A percentile compares a stretch with the other conserved stretches of the same genome.
Evolutionary conservation across 495 filamentous ascomycete genomes (phyloP).

Genomic region (Choiromyces venosus): DNA sequence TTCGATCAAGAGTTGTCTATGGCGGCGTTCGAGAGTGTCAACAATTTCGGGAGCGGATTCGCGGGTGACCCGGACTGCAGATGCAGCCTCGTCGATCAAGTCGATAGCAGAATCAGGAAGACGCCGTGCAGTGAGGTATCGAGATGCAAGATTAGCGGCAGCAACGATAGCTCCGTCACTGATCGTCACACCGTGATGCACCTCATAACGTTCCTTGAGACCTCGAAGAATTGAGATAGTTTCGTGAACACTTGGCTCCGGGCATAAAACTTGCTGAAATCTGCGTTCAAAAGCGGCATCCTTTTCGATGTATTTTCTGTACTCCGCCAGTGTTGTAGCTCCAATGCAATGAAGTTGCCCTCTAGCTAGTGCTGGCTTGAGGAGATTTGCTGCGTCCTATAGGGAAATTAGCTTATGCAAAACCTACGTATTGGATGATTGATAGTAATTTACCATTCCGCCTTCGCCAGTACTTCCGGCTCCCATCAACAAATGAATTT

Average conservation of each 20-base stretch:
- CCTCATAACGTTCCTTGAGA: slow-evolving; percentile 93
- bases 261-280: slow-evolving; percentile 96
- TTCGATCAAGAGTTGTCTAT: slow-evolving; percentile 88
- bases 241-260: slow-evolving; percentile 80
- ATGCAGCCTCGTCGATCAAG: slow-evolving; percentile 90
- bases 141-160: slow-evolving; percentile 79
- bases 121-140: slow-evolving; percentile 83
- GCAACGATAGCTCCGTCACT: slow-evolving; percentile 86
- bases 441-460: slow-evolving; percentile 57
- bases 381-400: slow-evolving; percentile 80
- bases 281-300: slow-evolving; percentile 95
- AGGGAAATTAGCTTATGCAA: neutral
- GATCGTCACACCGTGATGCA: slow-evolving; percentile 96
- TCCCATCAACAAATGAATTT: slow-evolving; percentile 97
- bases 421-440: neutral
- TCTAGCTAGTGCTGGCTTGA: slow-evolving; percentile 95
- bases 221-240: slow-evolving; percentile 96
- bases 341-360: slow-evolving; percentile 97
- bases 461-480: slow-evolving; percentile 89
- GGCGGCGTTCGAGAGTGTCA: slow-evolving; percentile 81
- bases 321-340: slow-evolving; percentile 89
- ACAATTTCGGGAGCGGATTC: slow-evolving; percentile 94
- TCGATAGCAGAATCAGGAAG: slow-evolving; percentile 96
- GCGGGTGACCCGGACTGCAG: slow-evolving; percentile 85
- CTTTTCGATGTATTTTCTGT: slow-evolving; percentile 98